Conservation (phyloP, 805 yeast genomes). For the Metschnikowia proteae region DNA sequence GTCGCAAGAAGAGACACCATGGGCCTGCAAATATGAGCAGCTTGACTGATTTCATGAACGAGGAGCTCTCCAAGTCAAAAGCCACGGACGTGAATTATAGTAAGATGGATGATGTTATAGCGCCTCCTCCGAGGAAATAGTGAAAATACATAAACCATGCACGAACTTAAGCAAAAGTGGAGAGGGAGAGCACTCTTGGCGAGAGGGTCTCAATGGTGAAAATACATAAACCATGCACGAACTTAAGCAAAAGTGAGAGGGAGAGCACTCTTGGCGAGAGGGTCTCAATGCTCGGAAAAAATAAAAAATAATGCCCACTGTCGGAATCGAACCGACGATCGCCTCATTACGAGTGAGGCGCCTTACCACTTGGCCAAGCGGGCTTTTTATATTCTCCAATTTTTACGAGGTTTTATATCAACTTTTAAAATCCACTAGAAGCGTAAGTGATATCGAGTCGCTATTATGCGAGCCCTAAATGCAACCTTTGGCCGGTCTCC, state of each 20-base stretch:
- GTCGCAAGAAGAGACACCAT: conserved; percentile 29
- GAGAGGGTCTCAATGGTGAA: too few species aligned
- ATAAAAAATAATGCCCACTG: conserved; percentile 38
- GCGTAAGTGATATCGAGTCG: too few species aligned
- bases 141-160: neutral
- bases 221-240: conserved; percentile 5
- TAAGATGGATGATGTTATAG: neutral
- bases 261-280: too few species aligned
- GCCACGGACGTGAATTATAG: conserved; percentile 25
- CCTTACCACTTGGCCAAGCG: conserved; percentile 55
- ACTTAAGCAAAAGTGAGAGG: neutral
- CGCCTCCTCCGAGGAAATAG: conserved; percentile 17
- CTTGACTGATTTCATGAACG: conserved; percentile 40
- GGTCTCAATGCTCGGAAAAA: too few species aligned
- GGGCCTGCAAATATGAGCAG: conserved; percentile 22
- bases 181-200: neutral
- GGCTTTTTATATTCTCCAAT: conserved; percentile 20
- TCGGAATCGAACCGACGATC: conserved; percentile 54
- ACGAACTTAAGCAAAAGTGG: neutral
- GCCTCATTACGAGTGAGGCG: conserved; percentile 54
- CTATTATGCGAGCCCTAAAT: too few species aligned
- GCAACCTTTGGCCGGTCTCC: too few species aligned
- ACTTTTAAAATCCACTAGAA: too few species aligned
- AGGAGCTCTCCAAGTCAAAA: conserved; percentile 41
- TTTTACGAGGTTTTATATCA: too few species aligned